phyloP scores from a whole-genome alignment of 306 rosid species.

The Quercus mongolica region DNA sequence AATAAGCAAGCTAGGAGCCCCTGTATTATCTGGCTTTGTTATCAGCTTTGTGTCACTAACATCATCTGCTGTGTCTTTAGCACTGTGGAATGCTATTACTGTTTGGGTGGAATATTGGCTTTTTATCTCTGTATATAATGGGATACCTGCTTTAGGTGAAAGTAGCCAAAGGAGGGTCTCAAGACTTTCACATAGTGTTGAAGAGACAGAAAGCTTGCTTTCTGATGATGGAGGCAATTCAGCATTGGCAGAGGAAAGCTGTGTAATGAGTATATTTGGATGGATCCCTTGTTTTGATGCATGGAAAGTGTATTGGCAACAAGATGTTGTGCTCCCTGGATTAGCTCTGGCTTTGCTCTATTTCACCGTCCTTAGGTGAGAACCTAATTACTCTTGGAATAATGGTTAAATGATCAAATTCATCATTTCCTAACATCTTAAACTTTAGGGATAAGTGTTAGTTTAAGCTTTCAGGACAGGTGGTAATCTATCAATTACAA shows the following conservation, averaged over 20 bases:
- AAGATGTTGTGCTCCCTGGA: conserved; percentile 82
- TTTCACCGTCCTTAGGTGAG: conserved; percentile 88
- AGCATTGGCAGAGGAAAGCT: conserved; percentile 17
- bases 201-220: conserved; percentile 32
- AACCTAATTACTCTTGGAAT: not conserved
- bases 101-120: conserved; percentile 90
- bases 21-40: conserved; percentile 77
- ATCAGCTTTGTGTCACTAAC: conserved; percentile 76
- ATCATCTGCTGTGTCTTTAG: conserved; percentile 79
- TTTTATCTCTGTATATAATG: conserved; percentile 68
- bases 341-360: conserved; percentile 69
- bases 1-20: conserved; percentile 75
- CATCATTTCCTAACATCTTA: no score
- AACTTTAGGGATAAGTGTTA: no score
- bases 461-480: no score
- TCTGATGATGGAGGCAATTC: conserved; percentile 7
- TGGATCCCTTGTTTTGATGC: conserved; percentile 55
- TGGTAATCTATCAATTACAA: not conserved
- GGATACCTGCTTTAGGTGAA: conserved; percentile 63
- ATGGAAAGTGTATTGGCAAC: conserved; percentile 73
- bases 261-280: conserved; percentile 15
- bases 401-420: no score
- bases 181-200: conserved; percentile 30
- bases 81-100: conserved; percentile 64
- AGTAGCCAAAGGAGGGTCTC: conserved; percentile 53